A percentile compares a stretch with the other conserved stretches of the same genome.
Evolutionary conservation across 1,284 basidiomycete species (phyloP).

Genomic region (Wolfiporia cocos): DNA sequence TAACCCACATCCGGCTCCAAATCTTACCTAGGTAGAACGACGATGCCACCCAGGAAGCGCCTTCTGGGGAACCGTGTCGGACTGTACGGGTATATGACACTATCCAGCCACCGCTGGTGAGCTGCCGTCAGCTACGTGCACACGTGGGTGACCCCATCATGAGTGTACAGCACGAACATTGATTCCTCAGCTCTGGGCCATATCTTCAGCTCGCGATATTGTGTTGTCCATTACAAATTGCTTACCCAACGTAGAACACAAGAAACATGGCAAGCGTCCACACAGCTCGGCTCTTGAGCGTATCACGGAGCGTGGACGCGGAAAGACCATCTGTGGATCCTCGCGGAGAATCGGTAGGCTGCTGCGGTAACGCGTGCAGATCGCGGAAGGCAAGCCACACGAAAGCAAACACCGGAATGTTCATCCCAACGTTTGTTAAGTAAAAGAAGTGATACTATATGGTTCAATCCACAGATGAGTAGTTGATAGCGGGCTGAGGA

Average conservation of each 20-base stretch:
- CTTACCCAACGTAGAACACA: conserved; percentile 27
- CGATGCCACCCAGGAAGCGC: conserved; percentile 28
- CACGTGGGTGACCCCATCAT: too few species aligned
- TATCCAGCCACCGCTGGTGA: conserved; percentile 28
- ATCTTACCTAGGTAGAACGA: conserved; percentile 26
- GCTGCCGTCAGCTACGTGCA: too few species aligned
- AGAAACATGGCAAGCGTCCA: conserved; percentile 28
- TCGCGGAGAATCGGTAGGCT: conserved; percentile 10
- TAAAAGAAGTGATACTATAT: conserved; percentile 26
- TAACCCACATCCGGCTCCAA: too few species aligned
- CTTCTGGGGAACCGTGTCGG: conserved; percentile 24
- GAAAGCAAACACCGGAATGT: conserved; percentile 19
- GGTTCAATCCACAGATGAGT: too few species aligned
- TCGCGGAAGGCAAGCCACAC: conserved; percentile 22
- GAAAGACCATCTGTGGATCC: conserved; percentile 4
- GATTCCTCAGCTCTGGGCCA: conserved; percentile 26
- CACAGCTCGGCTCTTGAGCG: conserved; percentile 22
- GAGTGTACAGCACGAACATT: too few species aligned
- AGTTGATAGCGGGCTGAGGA: neutral
- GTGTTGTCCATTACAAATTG: neutral
- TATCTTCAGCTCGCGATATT: neutral
- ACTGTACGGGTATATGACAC: conserved; percentile 25
- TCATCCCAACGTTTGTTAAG: conserved; percentile 23
- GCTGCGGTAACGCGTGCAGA: conserved; percentile 17
- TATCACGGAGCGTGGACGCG: conserved; percentile 11